Evolutionary conservation across 1,139 yeast species (phyloP).

Genomic region (Yamadazyma pseudoaaseri): DNA sequence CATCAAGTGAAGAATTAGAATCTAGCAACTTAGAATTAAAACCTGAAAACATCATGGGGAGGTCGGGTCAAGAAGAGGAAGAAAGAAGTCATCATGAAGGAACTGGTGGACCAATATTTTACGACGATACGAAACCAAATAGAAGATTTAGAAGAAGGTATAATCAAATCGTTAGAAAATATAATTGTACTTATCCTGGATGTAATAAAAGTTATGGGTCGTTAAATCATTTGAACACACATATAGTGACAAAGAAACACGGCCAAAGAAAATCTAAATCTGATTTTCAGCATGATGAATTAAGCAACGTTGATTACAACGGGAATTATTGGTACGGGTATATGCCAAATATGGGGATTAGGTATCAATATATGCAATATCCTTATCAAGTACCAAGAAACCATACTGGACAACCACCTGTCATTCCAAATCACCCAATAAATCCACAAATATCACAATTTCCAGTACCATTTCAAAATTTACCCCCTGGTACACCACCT

Average conservation of each 20-base stretch:
- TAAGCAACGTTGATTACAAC: conserved; percentile 16
- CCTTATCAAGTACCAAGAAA: conserved; percentile 7
- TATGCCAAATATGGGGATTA: conserved; percentile 9
- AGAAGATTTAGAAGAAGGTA: conserved; percentile 64
- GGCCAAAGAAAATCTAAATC: conserved; percentile 69
- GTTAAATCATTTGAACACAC: conserved; percentile 74
- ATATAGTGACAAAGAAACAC: conserved; percentile 68
- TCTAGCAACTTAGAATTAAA: not conserved
- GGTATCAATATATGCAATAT: conserved; percentile 15
- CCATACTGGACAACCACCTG: conserved; percentile 2
- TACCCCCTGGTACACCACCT: not conserved
- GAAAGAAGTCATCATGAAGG: not conserved
- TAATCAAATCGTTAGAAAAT: conserved; percentile 68
- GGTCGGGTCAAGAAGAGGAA: not conserved
- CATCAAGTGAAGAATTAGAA: not conserved
- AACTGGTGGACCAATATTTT: conserved; percentile 9
- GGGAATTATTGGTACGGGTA: conserved; percentile 31
- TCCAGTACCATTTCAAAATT: conserved; percentile 1
- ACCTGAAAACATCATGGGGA: not conserved
- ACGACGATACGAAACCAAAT: conserved; percentile 23
- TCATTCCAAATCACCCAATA: not conserved
- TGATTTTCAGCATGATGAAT: conserved; percentile 47
- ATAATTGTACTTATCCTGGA: conserved; percentile 56
- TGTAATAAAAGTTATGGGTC: conserved; percentile 77
- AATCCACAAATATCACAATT: not conserved